Conservation (phyloP, 2,329 filamentous ascomycete species). For the Tolypocladium sp. region DNA sequence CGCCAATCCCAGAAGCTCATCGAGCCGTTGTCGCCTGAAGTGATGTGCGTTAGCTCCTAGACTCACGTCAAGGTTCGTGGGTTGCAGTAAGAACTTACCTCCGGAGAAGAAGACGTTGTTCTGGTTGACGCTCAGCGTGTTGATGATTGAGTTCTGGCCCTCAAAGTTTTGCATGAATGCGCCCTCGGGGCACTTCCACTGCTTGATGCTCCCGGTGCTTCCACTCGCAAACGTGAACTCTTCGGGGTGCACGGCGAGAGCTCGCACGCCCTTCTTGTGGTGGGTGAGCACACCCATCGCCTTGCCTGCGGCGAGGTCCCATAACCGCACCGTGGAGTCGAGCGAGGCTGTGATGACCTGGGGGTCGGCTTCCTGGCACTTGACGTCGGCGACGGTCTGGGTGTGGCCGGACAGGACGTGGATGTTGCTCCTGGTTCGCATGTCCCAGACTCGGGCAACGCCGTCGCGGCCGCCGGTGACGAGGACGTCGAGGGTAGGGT, state of each 20-base stretch:
- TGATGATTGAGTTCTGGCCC: conserved; percentile 93
- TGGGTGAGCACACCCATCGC: conserved; percentile 93
- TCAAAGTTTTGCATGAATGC: conserved; percentile 99
- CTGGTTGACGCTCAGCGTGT: conserved; percentile 85
- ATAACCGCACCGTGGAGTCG: conserved; percentile 82
- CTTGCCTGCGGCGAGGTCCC: conserved; percentile 95
- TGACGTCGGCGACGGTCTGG: conserved; percentile 77
- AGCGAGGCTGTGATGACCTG: conserved; percentile 92
- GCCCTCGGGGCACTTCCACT: conserved; percentile 97
- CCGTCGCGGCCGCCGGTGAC: conserved; percentile 93
- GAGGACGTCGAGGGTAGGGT: conserved; percentile 88
- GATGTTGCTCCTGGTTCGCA: conserved; percentile 91
- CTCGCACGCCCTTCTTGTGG: conserved; percentile 94
- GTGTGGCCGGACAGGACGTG: conserved; percentile 90
- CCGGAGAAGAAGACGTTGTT: conserved; percentile 94
- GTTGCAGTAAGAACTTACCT: conserved; percentile 27
- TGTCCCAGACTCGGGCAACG: conserved; percentile 94
- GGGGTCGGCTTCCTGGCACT: conserved; percentile 92
- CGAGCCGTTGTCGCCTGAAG: conserved; percentile 72
- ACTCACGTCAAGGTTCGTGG: neutral
- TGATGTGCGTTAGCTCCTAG: neutral
- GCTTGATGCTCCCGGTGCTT: conserved; percentile 90
- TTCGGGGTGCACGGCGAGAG: conserved; percentile 70
- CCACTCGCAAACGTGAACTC: conserved; percentile 96
- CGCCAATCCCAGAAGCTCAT: conserved; percentile 99